Base-by-base conservation (phyloP, 768 basidiomycete genomes). In the Suillus hirtellus region DNA sequence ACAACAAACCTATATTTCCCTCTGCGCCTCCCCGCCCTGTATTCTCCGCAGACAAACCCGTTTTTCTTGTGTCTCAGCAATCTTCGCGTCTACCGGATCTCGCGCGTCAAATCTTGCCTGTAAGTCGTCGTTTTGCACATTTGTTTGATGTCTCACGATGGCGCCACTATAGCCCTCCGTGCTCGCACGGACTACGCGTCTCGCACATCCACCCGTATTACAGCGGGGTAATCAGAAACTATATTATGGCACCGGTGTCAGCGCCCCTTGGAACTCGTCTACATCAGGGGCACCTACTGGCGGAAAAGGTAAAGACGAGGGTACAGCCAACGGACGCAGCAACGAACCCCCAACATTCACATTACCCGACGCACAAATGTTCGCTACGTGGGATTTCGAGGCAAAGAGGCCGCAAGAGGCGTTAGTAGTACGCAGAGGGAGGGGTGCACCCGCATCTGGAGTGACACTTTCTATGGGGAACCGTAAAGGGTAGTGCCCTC, bases 201-300 rank as follows among this genome's bases (percentile, higher is more conserved):
- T 93, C 17, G 74, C 79, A 0, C 89, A 91, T 68, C 91, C 91
- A 3, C 83, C 87, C 0, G 81, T 86, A 1, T 80, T 92, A 42
- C 77, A 82, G 54, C 84, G 88, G 17, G 74, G 74, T 7, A 54
- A 71, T 1, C 74, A 80, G 59, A 81, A 76, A 63, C 73, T 82
- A 1, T 67, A 70, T 40, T 83, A 82, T 49, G 82, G 82, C 2
- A 63, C 74, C 0, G 76, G 79, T 6, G 63, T 77, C 19, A 72
- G 71, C 11, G 82, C 81, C 17, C 78, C 82, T 0, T 83, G 81
- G 81, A 82, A 82, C 59, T 74, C 81, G 8, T 78, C 73, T 31
- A 40, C 64, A 52, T 59, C 61, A 19, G 50, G 60, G 50, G 12
- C 9, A 42, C 55, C 74, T 19, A 68, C 65, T 15, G 69, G 69